A percentile compares a stretch with the other conserved stretches of the same genome.
Evolutionary conservation across 306 rosid genomes (phyloP).

Genomic region (Sechiopsis laciniata): DNA sequence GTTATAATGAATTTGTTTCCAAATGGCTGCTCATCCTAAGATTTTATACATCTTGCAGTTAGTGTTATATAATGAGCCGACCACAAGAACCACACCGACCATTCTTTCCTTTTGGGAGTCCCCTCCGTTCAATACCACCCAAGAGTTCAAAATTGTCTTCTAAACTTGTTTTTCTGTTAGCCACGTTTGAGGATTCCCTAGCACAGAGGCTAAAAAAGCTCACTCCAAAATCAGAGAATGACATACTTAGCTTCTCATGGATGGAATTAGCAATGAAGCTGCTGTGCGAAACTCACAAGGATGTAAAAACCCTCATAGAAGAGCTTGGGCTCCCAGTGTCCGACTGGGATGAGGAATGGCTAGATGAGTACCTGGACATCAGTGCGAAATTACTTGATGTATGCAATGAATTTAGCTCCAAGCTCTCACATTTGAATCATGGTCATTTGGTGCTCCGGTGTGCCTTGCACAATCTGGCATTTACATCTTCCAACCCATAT

Average conservation of each 20-base stretch:
- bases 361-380: slow-evolving; percentile 71
- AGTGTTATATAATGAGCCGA: slow-evolving; percentile 46
- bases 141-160: slow-evolving; percentile 59
- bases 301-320: slow-evolving; percentile 42
- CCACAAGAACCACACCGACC: slow-evolving; percentile 61
- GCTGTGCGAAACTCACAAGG: slow-evolving; percentile 53
- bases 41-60: slow-evolving; percentile 30
- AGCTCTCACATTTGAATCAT: slow-evolving; percentile 66
- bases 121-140: slow-evolving; percentile 51
- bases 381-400: slow-evolving; percentile 71
- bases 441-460: slow-evolving; percentile 56
- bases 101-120: slow-evolving; percentile 74
- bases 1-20: slow-evolving; percentile 21
- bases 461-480: slow-evolving; percentile 50
- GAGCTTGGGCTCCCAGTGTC: slow-evolving; percentile 61
- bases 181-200: slow-evolving; percentile 56
- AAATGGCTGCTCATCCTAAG: slow-evolving; percentile 13
- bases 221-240: slow-evolving; percentile 48
- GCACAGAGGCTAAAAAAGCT: slow-evolving; percentile 58
- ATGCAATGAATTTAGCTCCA: slow-evolving; percentile 67
- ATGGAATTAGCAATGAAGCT: slow-evolving; percentile 63
- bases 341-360: slow-evolving; percentile 85
- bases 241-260: slow-evolving; percentile 73
- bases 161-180: slow-evolving; percentile 37
- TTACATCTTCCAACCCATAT: slow-evolving; percentile 44